These are phyloP conservation scores for Gonium pectorale DNA, from an alignment of 139 green algal genomes.

Conservation along the genomic window DNA sequence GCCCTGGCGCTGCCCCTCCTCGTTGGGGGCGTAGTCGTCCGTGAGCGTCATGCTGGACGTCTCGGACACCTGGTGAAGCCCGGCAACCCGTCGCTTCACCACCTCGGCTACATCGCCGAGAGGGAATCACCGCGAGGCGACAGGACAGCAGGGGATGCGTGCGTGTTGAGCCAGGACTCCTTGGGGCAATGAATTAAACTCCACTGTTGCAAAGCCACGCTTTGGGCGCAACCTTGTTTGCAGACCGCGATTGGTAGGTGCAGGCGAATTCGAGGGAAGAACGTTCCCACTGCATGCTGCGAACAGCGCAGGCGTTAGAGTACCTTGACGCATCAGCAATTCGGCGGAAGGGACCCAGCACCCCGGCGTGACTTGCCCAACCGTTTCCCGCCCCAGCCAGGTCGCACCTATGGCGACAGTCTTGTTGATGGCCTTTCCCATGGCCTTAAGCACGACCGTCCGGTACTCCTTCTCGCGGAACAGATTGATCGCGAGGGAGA, in stretches of 20 bases:
- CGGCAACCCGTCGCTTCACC: slow-evolving; percentile 87
- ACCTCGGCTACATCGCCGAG: slow-evolving; percentile 76
- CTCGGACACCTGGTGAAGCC: slow-evolving; percentile 84
- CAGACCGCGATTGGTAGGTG: background rate
- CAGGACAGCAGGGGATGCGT: background rate
- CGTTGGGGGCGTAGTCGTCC: slow-evolving; percentile 84
- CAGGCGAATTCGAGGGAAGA: too few relatives aligned
- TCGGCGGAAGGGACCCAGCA: too few relatives aligned
- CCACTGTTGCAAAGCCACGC: too few relatives aligned
- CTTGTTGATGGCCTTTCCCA: slow-evolving; percentile 95
- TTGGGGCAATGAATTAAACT: background rate
- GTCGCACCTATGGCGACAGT: slow-evolving; percentile 80
- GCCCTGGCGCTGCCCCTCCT: slow-evolving; percentile 78
- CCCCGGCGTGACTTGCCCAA: too few relatives aligned
- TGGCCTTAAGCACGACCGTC: slow-evolving; percentile 84
- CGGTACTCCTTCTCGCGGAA: slow-evolving; percentile 81
- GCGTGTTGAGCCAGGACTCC: background rate
- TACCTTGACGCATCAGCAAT: too few relatives aligned
- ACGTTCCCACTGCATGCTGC: too few relatives aligned
- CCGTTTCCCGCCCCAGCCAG: too few relatives aligned
- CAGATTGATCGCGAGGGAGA: slow-evolving; percentile 81
- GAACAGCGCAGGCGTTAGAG: too few relatives aligned
- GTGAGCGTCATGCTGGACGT: slow-evolving; percentile 77
- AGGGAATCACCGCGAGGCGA: background rate
- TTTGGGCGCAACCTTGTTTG: background rate